Evolutionary conservation across 2,329 filamentous ascomycete species (phyloP).

Genomic region (Calcarisporium arbuscula): DNA sequence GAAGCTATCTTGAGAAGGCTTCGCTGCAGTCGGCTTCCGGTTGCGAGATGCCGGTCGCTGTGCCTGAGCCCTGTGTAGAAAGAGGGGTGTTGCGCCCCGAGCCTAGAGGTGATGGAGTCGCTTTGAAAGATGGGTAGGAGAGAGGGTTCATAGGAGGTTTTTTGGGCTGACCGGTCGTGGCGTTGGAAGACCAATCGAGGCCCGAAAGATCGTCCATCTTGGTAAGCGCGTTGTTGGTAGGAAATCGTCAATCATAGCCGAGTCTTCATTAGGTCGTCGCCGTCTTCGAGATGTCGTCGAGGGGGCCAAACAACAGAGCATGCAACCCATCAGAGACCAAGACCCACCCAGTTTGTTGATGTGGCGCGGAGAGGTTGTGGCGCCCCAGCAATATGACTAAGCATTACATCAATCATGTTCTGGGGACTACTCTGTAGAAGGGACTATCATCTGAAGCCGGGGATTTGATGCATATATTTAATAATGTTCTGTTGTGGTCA

Average conservation of each 20-base stretch:
- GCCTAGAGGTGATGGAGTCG: constrained; percentile 48
- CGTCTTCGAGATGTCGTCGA: no score
- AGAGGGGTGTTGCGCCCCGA: constrained; percentile 53
- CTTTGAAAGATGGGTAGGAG: constrained; percentile 46
- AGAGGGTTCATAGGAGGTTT: constrained; percentile 36
- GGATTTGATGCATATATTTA: no score
- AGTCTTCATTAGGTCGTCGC: constrained; percentile 14
- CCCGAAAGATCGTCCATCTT: constrained; percentile 58
- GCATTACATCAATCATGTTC: no score
- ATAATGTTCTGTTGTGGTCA: no score
- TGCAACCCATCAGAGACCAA: no score
- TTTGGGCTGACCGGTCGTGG: constrained; percentile 23
- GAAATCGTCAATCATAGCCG: constrained; percentile 19
- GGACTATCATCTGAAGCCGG: no score
- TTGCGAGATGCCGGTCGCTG: no score
- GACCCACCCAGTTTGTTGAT: no score
- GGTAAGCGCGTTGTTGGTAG: constrained; percentile 13
- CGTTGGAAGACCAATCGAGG: constrained; percentile 51
- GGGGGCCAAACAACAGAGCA: no score
- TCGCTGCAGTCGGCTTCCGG: constrained; percentile 41
- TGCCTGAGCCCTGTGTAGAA: constrained; percentile 41
- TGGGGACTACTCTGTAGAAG: no score
- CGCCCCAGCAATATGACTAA: no score
- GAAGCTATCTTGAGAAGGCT: constrained; percentile 64
- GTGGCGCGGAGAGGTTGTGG: no score